Evolutionary conservation across 169 alveolate genomes (phyloP).

Genomic region (Plasmodium gonderi): DNA sequence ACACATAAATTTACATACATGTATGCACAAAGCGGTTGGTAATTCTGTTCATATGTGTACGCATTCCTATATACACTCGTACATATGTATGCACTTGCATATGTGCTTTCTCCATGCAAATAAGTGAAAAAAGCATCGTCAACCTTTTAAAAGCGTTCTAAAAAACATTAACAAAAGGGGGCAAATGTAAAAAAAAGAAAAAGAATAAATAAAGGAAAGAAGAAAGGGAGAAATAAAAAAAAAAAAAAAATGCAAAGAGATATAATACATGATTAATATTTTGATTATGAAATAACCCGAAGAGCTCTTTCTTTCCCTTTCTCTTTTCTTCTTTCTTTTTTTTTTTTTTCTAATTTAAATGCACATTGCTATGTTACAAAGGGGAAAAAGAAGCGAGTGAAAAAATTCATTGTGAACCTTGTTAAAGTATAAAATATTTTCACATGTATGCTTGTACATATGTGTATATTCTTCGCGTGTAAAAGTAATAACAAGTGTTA

Average conservation of each 20-base stretch:
- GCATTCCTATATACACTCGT: background rate
- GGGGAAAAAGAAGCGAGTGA: background rate
- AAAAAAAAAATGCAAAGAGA: background rate
- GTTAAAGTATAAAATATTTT: background rate
- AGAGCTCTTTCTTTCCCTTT: background rate
- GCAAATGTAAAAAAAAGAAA: background rate
- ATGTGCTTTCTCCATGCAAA: background rate
- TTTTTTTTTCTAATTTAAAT: slow-evolving; percentile 5
- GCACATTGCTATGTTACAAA: slow-evolving; percentile 30
- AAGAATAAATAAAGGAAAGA: background rate
- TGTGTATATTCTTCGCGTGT: background rate
- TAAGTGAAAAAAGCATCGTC: background rate
- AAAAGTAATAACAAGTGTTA: background rate
- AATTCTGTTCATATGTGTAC: background rate
- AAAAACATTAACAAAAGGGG: slow-evolving; percentile 12
- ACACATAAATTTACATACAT: background rate
- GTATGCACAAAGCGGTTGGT: background rate
- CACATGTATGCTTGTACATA: background rate
- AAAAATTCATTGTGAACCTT: background rate
- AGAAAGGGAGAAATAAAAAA: background rate
- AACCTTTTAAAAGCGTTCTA: background rate
- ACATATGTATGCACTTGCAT: background rate
- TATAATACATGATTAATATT: background rate
- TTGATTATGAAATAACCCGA: slow-evolving; percentile 28
- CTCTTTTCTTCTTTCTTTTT: background rate